Percentiles rank a stretch among this genome's conserved stretches.
phyloP scores from a whole-genome alignment of 768 basidiomycete genomes.

The Cubamyces lactineus region DNA sequence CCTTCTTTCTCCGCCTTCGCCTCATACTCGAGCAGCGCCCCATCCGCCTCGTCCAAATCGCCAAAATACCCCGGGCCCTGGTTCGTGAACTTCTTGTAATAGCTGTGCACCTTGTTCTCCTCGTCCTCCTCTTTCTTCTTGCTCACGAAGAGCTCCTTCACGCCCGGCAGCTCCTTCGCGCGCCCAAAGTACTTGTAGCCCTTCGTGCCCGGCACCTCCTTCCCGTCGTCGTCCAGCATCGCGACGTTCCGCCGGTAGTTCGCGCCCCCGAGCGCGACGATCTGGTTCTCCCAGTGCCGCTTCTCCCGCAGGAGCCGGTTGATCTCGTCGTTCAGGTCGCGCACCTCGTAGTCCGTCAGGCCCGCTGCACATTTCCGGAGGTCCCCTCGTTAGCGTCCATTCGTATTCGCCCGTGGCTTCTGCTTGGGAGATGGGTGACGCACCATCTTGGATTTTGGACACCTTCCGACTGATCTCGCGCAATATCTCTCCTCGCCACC shows the following conservation, averaged over 20 bases:
- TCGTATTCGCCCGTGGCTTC: no score
- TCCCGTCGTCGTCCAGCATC: slow-evolving; percentile 93
- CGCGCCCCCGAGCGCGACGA: slow-evolving; percentile 93
- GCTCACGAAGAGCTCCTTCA: slow-evolving; percentile 91
- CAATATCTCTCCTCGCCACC: slow-evolving; percentile 95
- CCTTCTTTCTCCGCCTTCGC: slow-evolving; percentile 72
- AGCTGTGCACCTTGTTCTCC: slow-evolving; percentile 74
- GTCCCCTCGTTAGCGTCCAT: not conserved
- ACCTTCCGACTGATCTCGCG: slow-evolving; percentile 96
- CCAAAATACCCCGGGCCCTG: slow-evolving; percentile 91
- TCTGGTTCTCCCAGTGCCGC: slow-evolving; percentile 97
- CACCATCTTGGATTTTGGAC: slow-evolving; percentile 96
- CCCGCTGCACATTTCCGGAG: slow-evolving; percentile 59
- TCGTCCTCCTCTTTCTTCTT: slow-evolving; percentile 88
- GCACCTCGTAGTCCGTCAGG: slow-evolving; percentile 92
- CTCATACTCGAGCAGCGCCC: slow-evolving; percentile 72
- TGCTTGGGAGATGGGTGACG: slow-evolving; percentile 36
- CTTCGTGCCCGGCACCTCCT: slow-evolving; percentile 94
- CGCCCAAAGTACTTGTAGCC: slow-evolving; percentile 99
- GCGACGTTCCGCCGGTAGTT: slow-evolving; percentile 94
- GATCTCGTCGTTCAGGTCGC: slow-evolving; percentile 97
- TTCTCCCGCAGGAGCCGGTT: slow-evolving; percentile 96
- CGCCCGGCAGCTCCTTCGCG: slow-evolving; percentile 93
- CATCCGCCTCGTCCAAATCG: slow-evolving; percentile 81
- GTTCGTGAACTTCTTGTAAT: slow-evolving; percentile 87